These are phyloP conservation scores for Capsicum rhomboideum DNA, from an alignment of 257 asterid genomes.

Conservation along the genomic window DNA sequence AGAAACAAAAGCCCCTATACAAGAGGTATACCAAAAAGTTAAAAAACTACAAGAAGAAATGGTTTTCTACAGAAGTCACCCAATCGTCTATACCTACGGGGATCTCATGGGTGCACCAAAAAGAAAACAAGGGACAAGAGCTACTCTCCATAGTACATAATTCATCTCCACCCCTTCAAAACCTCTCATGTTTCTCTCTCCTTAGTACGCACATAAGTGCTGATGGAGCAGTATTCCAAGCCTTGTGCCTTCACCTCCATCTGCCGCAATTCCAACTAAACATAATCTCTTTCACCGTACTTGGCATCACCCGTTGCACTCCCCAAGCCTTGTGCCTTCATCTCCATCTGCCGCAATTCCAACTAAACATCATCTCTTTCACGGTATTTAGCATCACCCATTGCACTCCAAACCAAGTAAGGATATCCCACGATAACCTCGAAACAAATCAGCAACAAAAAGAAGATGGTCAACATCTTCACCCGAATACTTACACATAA, in stretches of 20 bases:
- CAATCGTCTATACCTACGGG: neutral
- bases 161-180: neutral
- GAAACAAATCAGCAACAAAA: neutral
- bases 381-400: neutral
- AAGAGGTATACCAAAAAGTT: neutral
- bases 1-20: neutral
- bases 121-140: neutral
- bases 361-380: neutral
- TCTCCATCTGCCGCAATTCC: neutral
- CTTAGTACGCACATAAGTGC: neutral
- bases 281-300: neutral
- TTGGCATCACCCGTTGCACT: neutral
- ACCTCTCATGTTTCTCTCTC: neutral
- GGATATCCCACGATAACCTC: neutral
- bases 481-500: neutral
- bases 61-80: neutral
- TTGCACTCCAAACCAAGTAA: neutral
- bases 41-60: neutral
- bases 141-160: neutral
- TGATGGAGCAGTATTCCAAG: neutral
- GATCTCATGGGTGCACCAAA: neutral
- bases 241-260: neutral
- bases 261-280: neutral
- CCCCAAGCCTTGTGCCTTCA: neutral
- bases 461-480: neutral